Evolutionary conservation across 352 stramenopile genomes (phyloP), one percentile per base, ranked within the genome.

Genomic region (Globisporangium alternatum): DNA sequence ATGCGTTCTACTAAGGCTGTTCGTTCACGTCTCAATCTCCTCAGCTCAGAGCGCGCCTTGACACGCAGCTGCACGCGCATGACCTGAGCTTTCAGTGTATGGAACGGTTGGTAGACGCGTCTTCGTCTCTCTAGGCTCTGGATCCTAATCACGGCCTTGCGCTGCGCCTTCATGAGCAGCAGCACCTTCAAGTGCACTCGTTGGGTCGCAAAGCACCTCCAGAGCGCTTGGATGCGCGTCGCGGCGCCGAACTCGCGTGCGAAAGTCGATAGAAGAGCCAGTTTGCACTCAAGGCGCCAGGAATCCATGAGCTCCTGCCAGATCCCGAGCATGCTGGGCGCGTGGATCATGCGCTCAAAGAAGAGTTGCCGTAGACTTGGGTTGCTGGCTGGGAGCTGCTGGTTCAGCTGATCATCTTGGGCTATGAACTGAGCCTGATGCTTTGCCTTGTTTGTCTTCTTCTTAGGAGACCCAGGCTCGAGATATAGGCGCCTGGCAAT

Each of bases 281-380:
- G 53, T 56, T 91, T 91, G 30, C 65, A 68, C 5, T 56, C 28
- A 3, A 74, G 51, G 5, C 83, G 66, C 83, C 83, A 91, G 0
- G 53, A 62, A 25, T 87, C n/a, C 25, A 90, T 69, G 15, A 88
- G 66, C 1, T 69, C 44, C 31, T 53, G 21, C 83, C 83, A 91
- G 35, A 74, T 75, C 21, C 33, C 28, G 0, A 51, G 22, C 60
- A 88, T 69, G 52, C 72, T 87, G 13, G 70, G 77, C 0, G 77
- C 66, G 53, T 69, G 58, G 13, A 90, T 64, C 35, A 91, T 63
- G 28, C 56, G 72, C 28, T 88, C 77, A 47, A 81, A 83, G 45
- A 72, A 80, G 31, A 90, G 71, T 15, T 44, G 49, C 43, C 67
- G 56, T 9, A 89, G 59, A 13, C 21, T 44, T 9, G 6, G 5